A percentile compares a stretch with the other conserved stretches of the same genome.
Conservation (phyloP, 495 filamentous ascomycete species). For the Aspergillus incahuasiensis region DNA sequence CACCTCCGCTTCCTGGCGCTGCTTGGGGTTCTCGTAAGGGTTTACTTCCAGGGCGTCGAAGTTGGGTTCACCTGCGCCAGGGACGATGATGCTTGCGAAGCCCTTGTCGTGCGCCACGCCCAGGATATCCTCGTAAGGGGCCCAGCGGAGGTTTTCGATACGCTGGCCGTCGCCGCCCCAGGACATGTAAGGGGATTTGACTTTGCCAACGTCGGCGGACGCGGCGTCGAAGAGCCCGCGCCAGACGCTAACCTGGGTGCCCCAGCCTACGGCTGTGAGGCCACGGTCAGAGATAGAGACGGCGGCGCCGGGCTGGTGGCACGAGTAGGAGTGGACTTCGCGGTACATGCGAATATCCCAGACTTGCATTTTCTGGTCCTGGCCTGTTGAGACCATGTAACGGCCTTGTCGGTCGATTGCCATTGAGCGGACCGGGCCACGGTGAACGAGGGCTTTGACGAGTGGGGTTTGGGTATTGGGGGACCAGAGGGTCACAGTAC, state of each 20-base stretch:
- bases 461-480: slow-evolving; percentile 81
- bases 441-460: slow-evolving; percentile 91
- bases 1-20: slow-evolving; percentile 91
- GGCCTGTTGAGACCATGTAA: slow-evolving; percentile 93
- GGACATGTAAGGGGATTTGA: slow-evolving; percentile 84
- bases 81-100: slow-evolving; percentile 83
- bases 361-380: slow-evolving; percentile 86
- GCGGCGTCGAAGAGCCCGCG: slow-evolving; percentile 76
- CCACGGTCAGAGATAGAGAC: slow-evolving; percentile 84
- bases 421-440: slow-evolving; percentile 82
- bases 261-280: slow-evolving; percentile 86
- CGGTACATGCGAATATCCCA: slow-evolving; percentile 97
- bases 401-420: slow-evolving; percentile 84
- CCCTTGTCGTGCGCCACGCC: slow-evolving; percentile 80
- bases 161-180: slow-evolving; percentile 84
- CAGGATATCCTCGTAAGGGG: slow-evolving; percentile 89
- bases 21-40: slow-evolving; percentile 92
- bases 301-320: slow-evolving; percentile 76
- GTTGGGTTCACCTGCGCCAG: slow-evolving; percentile 93
- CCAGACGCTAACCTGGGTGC: slow-evolving; percentile 85
- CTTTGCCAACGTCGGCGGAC: slow-evolving; percentile 64
- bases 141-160: slow-evolving; percentile 82
- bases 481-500: slow-evolving; percentile 92
- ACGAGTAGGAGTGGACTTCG: slow-evolving; percentile 86
- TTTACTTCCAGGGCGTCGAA: slow-evolving; percentile 91